Base-by-base conservation (phyloP, 805 yeast genomes). In the Metschnikowia lachancei region DNA sequence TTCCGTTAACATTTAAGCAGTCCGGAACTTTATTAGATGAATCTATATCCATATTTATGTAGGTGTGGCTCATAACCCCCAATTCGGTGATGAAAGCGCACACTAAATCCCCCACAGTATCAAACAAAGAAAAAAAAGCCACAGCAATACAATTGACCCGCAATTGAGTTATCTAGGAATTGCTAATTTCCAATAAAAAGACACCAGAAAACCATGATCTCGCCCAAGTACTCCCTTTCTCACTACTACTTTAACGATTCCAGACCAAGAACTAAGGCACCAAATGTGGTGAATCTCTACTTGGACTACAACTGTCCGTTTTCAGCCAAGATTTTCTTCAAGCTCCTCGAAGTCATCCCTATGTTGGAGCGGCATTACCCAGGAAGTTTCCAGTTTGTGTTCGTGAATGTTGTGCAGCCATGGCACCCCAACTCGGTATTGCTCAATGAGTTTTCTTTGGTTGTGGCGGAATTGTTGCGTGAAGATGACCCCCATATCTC, bases 341-440 rank as follows among this genome's bases (percentile, higher is more conserved):
- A 81, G 45, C 60, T 87, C 47, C 62, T 67, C 6, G 72, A 73
- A 30, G 70, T 85, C 7, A 71, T 81, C 33, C 90, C 89, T 16
- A 51, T 59, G 24, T 64, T 83, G 39, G 70, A 75, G 40, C 51
- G 63, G 26, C 65, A 72, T 44, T 66, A 70, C 42, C 77, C 82
- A 1, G 73, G 72, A 47, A 62, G 76, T 49, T 78, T 83, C 55
- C 78, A 80, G 53, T 75, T 87, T 50, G 77, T 81, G 10, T 80
- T 84, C 63, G 76, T 82, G 51, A 84, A 87, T 58, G 89, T 83
- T 34, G 73, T 85, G n/a, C 96, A 89, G 69, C 94, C 95, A 54
- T 89, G 96, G 96, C 96, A 89, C 62, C 83, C 91, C 36, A 79
- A 81, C 46, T 83, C 92, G 1, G 76, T 79, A 4, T 65, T 80